Evolutionary conservation across 371 early-diverging fungal genomes (phyloP).

Genomic region (Syncephalastrum racemosum): DNA sequence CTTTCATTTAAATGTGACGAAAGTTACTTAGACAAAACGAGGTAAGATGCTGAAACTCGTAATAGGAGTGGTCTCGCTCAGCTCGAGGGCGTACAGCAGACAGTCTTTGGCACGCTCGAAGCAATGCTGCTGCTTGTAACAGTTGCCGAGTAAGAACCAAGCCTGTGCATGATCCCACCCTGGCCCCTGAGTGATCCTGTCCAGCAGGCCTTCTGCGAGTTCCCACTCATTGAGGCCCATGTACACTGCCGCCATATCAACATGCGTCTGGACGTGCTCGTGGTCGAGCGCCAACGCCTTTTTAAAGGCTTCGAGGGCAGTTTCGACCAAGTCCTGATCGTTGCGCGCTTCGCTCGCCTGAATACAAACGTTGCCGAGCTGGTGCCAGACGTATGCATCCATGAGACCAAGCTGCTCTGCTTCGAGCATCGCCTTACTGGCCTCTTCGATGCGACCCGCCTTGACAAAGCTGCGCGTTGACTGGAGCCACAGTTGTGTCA

Average conservation of each 20-base stretch:
- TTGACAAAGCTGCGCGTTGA: slow-evolving; percentile 58
- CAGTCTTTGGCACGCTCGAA: slow-evolving; percentile 33
- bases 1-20: not conserved
- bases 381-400: slow-evolving; percentile 57
- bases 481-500: slow-evolving; percentile 51
- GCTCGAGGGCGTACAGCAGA: slow-evolving; percentile 31
- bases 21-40: slow-evolving; percentile 24
- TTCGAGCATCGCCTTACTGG: slow-evolving; percentile 59
- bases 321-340: slow-evolving; percentile 17
- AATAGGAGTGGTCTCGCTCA: slow-evolving; percentile 30
- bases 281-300: slow-evolving; percentile 48
- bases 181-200: slow-evolving; percentile 25
- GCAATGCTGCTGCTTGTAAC: slow-evolving; percentile 22
- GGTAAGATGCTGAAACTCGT: slow-evolving; percentile 21
- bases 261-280: slow-evolving; percentile 25
- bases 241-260: slow-evolving; percentile 27
- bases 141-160: slow-evolving; percentile 32
- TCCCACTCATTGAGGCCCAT: slow-evolving; percentile 21
- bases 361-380: slow-evolving; percentile 46
- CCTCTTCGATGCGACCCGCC: slow-evolving; percentile 58
- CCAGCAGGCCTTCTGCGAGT: slow-evolving; percentile 33
- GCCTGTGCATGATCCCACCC: slow-evolving; percentile 41
- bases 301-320: slow-evolving; percentile 45
- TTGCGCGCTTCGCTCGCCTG: slow-evolving; percentile 5
- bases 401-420: slow-evolving; percentile 54